phyloP scores from a whole-genome alignment of 2,329 filamentous ascomycete genomes.

The Huntiella bhutanensis region DNA sequence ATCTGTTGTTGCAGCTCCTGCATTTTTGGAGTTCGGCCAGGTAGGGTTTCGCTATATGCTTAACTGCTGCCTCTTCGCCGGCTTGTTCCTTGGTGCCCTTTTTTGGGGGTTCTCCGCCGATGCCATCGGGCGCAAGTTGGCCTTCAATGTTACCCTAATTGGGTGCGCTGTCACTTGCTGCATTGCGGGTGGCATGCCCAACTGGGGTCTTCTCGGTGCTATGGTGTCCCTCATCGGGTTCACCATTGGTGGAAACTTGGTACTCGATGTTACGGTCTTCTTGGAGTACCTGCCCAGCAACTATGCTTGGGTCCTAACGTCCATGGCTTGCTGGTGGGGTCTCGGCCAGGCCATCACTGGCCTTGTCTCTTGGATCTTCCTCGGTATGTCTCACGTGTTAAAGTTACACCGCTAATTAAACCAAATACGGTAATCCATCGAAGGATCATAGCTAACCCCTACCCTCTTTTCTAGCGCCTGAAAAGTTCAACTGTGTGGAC shows the following conservation, averaged over 20 bases:
- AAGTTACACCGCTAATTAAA: neutral
- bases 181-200: conserved; percentile 46
- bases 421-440: neutral
- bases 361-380: conserved; percentile 26
- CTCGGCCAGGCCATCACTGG: conserved; percentile 29
- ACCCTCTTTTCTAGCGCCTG: conserved; percentile 14
- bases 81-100: conserved; percentile 35
- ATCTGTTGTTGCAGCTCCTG: conserved; percentile 39
- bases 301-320: conserved; percentile 30
- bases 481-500: conserved; percentile 23
- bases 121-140: conserved; percentile 46
- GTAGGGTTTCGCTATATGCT: conserved; percentile 35
- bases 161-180: conserved; percentile 36
- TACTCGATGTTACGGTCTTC: conserved; percentile 32
- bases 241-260: conserved; percentile 29
- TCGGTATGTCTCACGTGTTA: conserved; percentile 17
- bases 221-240: conserved; percentile 37
- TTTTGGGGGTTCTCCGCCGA: conserved; percentile 54
- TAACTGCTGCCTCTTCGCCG: conserved; percentile 41
- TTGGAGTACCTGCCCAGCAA: conserved; percentile 29
- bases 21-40: conserved; percentile 38
- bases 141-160: conserved; percentile 39
- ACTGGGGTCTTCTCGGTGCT: conserved; percentile 43
- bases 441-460: neutral
- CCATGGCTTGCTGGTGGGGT: conserved; percentile 31